Evolutionary conservation across 257 asterid species (phyloP).

Genomic region (Forsythia viridissima): DNA sequence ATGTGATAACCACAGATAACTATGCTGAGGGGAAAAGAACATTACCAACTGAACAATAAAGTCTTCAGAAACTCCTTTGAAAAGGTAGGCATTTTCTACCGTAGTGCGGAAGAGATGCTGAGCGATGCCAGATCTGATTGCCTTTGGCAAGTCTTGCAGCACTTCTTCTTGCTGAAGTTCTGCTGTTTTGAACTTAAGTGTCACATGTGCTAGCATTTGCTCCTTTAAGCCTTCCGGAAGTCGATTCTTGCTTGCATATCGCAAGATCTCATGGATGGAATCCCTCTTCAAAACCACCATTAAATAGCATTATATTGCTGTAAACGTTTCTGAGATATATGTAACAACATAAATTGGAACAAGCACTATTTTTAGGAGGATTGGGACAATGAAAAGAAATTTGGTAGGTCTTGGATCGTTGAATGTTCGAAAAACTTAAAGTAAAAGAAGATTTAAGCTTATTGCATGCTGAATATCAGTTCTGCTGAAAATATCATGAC

Average conservation of each 20-base stretch:
- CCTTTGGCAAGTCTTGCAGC: slow-evolving; percentile 77
- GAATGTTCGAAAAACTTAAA: not conserved
- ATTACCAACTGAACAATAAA: slow-evolving; percentile 79
- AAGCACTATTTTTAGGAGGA: not conserved
- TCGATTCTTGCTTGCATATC: slow-evolving; percentile 81
- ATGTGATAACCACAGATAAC: not conserved
- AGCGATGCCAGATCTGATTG: slow-evolving; percentile 86
- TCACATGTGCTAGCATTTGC: slow-evolving; percentile 84
- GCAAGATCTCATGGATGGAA: slow-evolving; percentile 61
- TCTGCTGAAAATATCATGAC: not conserved
- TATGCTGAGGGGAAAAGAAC: slow-evolving; percentile 18
- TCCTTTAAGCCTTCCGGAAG: slow-evolving; percentile 81
- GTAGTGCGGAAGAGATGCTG: slow-evolving; percentile 73
- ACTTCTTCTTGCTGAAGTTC: slow-evolving; percentile 92
- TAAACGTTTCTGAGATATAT: not conserved
- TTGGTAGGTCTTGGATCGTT: not conserved
- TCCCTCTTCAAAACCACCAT: slow-evolving; percentile 61
- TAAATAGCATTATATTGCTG: not conserved
- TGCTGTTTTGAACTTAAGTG: slow-evolving; percentile 87
- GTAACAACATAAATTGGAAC: not conserved
- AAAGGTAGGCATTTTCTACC: slow-evolving; percentile 71
- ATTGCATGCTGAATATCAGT: not conserved
- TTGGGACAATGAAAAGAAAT: not conserved
- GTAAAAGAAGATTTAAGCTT: not conserved
- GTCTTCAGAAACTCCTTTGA: slow-evolving; percentile 80